Base-by-base conservation (phyloP, 139 green algal species). In the Diplosphaera chodatii region DNA sequence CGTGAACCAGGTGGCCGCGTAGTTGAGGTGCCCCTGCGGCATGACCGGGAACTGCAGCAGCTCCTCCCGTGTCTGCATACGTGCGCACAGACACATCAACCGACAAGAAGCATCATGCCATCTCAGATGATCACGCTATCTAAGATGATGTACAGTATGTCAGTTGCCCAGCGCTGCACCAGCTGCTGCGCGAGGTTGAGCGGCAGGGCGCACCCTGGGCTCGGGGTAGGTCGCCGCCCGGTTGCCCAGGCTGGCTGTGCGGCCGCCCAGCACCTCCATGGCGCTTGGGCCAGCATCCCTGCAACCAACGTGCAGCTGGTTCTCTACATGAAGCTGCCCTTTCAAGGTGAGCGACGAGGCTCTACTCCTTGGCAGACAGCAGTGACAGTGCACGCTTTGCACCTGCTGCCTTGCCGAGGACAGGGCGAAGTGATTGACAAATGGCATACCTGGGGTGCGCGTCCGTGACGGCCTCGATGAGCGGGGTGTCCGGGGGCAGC, bases 21-120 rank as follows among this genome's bases (percentile, higher is more conserved):
- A 91, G 55, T 91, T 90, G n/a, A 90, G 63, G 74, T 91, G 86
- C 64, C 92, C 86, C 0, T 66, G 23, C 4, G 86, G 86, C 73
- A 83, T 91, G 16, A 91, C 86, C 37, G 77, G 76, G 67, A 87
- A 87, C 16, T 71, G 66, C 27, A 90, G 41, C 18, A 94, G 73
- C 62, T 95, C 89, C 5, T 68, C 63, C 8, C 48, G 48, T 18
- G 48, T 59, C 48, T 59, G 68, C 62, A 21, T 73, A 73, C 68
- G 87, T 87, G 22, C 86, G 77, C 40, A 82, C 68, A 21, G 88
- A 88, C 64, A 82, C 91, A 10, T 66, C 23, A 28, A 83, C 72
- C 20, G 64, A 66, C 66, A n/a, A n/a, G n/a, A n/a, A n/a, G n/a
- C n/a, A n/a, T n/a, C n/a, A n/a, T n/a, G n/a, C n/a, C n/a, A n/a